These are phyloP conservation scores for Cyclanthera cordifolia DNA, from an alignment of 306 rosid species.

Conservation along the genomic window DNA sequence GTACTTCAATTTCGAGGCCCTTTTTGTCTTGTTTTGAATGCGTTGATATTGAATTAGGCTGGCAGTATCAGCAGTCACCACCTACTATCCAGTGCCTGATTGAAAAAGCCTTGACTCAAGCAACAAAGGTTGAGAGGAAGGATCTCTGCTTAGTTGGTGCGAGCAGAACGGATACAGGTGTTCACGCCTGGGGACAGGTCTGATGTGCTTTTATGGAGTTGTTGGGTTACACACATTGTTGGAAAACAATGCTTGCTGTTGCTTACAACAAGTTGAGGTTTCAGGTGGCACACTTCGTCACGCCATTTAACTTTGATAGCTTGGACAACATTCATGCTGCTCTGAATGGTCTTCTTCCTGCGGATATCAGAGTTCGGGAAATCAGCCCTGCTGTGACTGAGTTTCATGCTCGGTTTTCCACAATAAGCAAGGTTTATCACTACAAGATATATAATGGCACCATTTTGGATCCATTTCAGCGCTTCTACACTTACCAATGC, in stretches of 20 bases:
- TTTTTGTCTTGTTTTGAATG: background rate
- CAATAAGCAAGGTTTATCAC: conserved; percentile 69
- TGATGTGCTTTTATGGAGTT: conserved; percentile 17
- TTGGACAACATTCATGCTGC: conserved; percentile 57
- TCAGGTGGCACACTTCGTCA: conserved; percentile 88
- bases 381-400: conserved; percentile 65
- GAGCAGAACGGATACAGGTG: conserved; percentile 83
- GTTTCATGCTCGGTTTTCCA: conserved; percentile 91
- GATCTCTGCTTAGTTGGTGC: conserved; percentile 76
- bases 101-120: conserved; percentile 53
- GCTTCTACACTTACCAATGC: conserved; percentile 59
- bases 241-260: conserved; percentile 6
- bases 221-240: conserved; percentile 5
- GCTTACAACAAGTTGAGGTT: conserved; percentile 26
- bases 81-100: conserved; percentile 69
- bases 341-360: conserved; percentile 76
- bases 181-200: conserved; percentile 99
- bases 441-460: conserved; percentile 76
- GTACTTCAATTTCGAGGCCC: background rate
- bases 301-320: conserved; percentile 67
- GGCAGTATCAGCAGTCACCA: conserved; percentile 92
- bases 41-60: conserved; percentile 37
- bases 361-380: conserved; percentile 76
- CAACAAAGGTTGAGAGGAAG: conserved; percentile 66
- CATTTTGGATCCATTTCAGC: conserved; percentile 79